Evolutionary conservation across 148 eudicot genomes (phyloP), one percentile per base, ranked within the genome.

Genomic region (Tetragonia tetragonoides): DNA sequence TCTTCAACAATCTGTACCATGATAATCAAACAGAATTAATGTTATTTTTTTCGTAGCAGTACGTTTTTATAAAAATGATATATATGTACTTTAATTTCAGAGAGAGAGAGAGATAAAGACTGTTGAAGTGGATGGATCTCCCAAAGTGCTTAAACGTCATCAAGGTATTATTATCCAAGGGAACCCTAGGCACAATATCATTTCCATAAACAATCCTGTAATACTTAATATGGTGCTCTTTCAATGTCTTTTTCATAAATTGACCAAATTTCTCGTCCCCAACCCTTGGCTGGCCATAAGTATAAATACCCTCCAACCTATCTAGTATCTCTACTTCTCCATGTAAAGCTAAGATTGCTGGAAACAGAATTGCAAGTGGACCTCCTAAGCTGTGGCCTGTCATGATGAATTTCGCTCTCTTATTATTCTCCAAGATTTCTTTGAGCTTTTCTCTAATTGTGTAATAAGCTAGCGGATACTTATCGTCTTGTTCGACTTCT

Each of bases 331-430:
- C 73, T 0, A 17, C 47, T 78, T 92, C 95, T n/a, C 66, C 79
- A 66, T 90, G 93, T n/a, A 84, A 68, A 12, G 85, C 86, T 40
- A 94, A 82, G 41, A 89, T 63, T 20, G 93, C 88, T 4, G 90
- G 90, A 68, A 92, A 94, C 1, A 94, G 65, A 42, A 90, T 73
- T 1, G 97, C 92, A 8, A 94, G 82, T 10, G 95, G 97, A 5
- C 90, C 97, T 0, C 97, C 98, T 81, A 94, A 85, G 75, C 98
- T 94, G 68, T 94, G 98, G 6, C 97, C 98, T 0, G 98, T 94
- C 16, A 92, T 77, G 4, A 92, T 83, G 53, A 92, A 77, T 77
- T 71, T 90, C 0, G 74, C 86, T 9, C 28, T 70, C 6, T 75
- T 75, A 65, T 88, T 87, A 4, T 65, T 37, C 6, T 17, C 24